Conservation (phyloP, 2,329 filamentous ascomycete species). For the Phialophora verrucosa region DNA sequence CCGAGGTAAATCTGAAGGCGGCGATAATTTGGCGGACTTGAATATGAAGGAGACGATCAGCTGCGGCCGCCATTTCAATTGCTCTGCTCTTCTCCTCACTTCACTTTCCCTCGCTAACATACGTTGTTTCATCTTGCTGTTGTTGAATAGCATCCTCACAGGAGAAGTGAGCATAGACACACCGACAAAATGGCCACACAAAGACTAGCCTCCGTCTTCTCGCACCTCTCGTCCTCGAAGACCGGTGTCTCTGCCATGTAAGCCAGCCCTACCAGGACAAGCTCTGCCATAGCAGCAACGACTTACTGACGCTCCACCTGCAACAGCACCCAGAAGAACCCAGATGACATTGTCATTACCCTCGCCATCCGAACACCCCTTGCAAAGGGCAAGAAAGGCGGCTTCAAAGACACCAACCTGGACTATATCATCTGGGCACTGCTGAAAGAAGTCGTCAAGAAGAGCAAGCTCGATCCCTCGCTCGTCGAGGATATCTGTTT, state of each 20-base stretch:
- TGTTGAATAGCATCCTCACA: neutral
- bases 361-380: slow-evolving; percentile 88
- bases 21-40: slow-evolving; percentile 11
- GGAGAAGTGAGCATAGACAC: neutral
- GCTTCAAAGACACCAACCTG: slow-evolving; percentile 90
- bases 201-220: slow-evolving; percentile 84
- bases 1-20: slow-evolving; percentile 23
- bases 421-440: slow-evolving; percentile 86
- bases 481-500: slow-evolving; percentile 89
- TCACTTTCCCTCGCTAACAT: neutral
- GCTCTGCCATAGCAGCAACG: slow-evolving; percentile 9
- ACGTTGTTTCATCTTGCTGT: neutral
- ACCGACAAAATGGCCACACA: slow-evolving; percentile 71
- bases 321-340: slow-evolving; percentile 81
- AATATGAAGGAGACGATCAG: neutral
- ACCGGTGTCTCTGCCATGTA: slow-evolving; percentile 78
- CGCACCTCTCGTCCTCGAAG: slow-evolving; percentile 78
- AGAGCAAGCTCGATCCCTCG: slow-evolving; percentile 76
- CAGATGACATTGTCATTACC: slow-evolving; percentile 96
- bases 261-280: slow-evolving; percentile 45
- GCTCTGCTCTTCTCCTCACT: slow-evolving; percentile 1
- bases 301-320: neutral
- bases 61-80: neutral
- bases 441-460: slow-evolving; percentile 74
- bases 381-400: slow-evolving; percentile 86